Evolutionary conservation across 768 basidiomycete species (phyloP).

Genomic region (Tricholoma hemisulphureum): DNA sequence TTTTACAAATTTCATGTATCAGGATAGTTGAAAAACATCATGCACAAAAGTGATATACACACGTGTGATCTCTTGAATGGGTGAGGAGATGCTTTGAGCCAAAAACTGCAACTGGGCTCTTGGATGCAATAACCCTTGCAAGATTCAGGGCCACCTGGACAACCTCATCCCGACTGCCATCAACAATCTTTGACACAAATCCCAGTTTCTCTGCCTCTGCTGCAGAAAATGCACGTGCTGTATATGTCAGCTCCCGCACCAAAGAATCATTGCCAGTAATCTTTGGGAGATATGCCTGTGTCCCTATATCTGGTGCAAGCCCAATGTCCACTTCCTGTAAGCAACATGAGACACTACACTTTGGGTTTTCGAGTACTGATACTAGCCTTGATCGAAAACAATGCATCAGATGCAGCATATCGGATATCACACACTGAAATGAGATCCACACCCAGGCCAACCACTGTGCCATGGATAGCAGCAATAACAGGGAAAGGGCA

Average conservation of each 20-base stretch:
- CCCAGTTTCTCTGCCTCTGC: slow-evolving; percentile 68
- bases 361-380: neutral
- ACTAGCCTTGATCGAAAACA: slow-evolving; percentile 72
- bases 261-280: slow-evolving; percentile 73
- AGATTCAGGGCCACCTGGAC: slow-evolving; percentile 62
- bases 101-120: slow-evolving; percentile 76
- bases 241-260: slow-evolving; percentile 73
- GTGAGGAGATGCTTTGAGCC: slow-evolving; percentile 77
- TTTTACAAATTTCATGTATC: slow-evolving; percentile 8
- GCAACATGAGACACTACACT: slow-evolving; percentile 37
- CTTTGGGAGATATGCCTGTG: slow-evolving; percentile 79
- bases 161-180: slow-evolving; percentile 66
- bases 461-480: slow-evolving; percentile 70
- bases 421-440: slow-evolving; percentile 76
- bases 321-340: slow-evolving; percentile 83
- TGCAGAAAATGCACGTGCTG: slow-evolving; percentile 67
- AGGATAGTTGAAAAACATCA: neutral
- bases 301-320: slow-evolving; percentile 85
- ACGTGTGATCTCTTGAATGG: slow-evolving; percentile 81
- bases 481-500: slow-evolving; percentile 80
- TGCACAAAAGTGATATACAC: slow-evolving; percentile 19
- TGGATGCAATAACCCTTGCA: slow-evolving; percentile 63
- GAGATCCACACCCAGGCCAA: slow-evolving; percentile 81
- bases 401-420: slow-evolving; percentile 58
- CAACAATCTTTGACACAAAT: slow-evolving; percentile 68